A percentile compares a stretch with the other conserved stretches of the same genome.
phyloP scores from a whole-genome alignment of 108 stramenopile genomes.

The Skeletonema grethae region DNA sequence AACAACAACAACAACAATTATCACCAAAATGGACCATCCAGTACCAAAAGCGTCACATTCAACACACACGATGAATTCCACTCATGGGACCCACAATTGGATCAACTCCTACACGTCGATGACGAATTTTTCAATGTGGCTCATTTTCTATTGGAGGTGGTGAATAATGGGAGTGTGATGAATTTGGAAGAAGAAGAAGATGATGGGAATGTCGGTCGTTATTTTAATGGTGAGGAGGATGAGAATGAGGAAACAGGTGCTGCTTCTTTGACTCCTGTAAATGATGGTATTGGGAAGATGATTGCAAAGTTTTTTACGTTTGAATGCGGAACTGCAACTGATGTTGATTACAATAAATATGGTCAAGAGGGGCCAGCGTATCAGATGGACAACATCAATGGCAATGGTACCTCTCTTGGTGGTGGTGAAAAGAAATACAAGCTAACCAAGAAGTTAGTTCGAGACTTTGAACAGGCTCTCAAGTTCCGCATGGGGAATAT shows the following conservation, averaged over 20 bases:
- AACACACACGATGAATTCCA: constrained; percentile 34
- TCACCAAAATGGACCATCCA: neutral
- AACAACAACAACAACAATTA: neutral
- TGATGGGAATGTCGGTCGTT: neutral
- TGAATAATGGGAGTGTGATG: neutral
- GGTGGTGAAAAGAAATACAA: constrained; percentile 10
- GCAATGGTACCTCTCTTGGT: neutral
- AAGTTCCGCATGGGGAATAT: constrained; percentile 29
- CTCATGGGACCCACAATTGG: constrained; percentile 42
- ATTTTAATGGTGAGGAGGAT: neutral
- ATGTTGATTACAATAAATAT: neutral
- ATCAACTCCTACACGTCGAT: constrained; percentile 31
- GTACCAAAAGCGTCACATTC: constrained; percentile 24
- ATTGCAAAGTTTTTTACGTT: constrained; percentile 3
- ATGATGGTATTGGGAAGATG: neutral
- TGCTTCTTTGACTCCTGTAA: neutral
- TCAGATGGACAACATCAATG: neutral
- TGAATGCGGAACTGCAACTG: neutral
- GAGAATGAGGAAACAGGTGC: neutral
- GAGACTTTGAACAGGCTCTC: constrained; percentile 27
- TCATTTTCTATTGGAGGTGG: constrained; percentile 28
- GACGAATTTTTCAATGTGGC: constrained; percentile 38
- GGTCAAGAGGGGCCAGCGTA: neutral
- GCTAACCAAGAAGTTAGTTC: constrained; percentile 28
- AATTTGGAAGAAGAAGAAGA: neutral